phyloP scores from a whole-genome alignment of 306 rosid species.

The Casuarina glauca region DNA sequence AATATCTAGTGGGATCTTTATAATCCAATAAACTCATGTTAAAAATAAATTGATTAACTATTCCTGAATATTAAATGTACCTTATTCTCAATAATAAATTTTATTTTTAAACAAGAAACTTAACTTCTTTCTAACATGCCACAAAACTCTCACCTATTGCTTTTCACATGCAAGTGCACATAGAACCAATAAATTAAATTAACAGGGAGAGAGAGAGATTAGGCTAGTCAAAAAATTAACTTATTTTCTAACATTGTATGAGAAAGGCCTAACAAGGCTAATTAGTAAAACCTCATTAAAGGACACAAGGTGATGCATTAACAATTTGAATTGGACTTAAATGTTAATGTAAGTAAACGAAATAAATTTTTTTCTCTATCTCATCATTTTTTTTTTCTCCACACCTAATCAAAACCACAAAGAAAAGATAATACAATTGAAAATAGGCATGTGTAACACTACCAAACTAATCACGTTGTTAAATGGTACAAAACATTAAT shows the following conservation, averaged over 20 bases:
- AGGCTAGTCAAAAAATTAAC: neutral
- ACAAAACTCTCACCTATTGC: neutral
- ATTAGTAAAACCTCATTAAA: constrained; percentile 3
- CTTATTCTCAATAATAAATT: too few species aligned
- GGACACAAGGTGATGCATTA: neutral
- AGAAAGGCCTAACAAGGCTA: neutral
- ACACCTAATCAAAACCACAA: too few species aligned
- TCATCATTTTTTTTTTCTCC: neutral
- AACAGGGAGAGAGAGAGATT: neutral
- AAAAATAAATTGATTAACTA: too few species aligned
- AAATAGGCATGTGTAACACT: constrained; percentile 6
- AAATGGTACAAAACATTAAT: constrained; percentile 4
- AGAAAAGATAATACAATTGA: neutral
- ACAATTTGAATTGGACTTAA: constrained; percentile 17
- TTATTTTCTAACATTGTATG: neutral
- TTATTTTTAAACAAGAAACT: neutral
- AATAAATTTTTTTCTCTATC: neutral
- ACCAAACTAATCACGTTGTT: constrained; percentile 10
- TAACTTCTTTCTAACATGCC: neutral
- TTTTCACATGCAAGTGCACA: neutral
- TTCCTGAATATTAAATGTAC: too few species aligned
- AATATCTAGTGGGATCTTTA: too few species aligned
- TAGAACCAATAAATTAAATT: neutral
- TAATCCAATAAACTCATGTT: too few species aligned
- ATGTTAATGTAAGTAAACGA: constrained; percentile 11